These are phyloP conservation scores for Rhynchosporium secalis DNA, from an alignment of 2,329 filamentous ascomycete species.

Conservation along the genomic window DNA sequence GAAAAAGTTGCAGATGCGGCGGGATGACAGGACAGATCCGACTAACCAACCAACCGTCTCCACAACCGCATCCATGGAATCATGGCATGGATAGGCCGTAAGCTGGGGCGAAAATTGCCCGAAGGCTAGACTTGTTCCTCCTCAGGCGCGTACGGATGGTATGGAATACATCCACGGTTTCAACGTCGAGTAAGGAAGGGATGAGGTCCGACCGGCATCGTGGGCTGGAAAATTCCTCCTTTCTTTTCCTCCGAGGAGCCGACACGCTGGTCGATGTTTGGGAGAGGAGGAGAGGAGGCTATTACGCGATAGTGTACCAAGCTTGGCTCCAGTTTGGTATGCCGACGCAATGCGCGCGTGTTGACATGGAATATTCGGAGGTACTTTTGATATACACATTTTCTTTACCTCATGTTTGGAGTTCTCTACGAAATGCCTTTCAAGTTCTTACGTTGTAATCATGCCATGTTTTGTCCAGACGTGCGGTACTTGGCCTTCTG, in stretches of 20 bases:
- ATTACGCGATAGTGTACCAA: not conserved
- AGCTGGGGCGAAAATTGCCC: not conserved
- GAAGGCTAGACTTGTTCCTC: not conserved
- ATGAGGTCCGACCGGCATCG: not conserved
- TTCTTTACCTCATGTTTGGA: not conserved
- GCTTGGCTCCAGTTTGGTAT: not conserved
- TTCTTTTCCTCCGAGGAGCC: not conserved
- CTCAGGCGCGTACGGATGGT: not conserved
- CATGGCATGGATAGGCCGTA: not conserved
- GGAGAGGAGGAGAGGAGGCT: not conserved
- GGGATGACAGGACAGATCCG: slow-evolving; percentile 3
- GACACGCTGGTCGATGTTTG: not conserved
- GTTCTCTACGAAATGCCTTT: not conserved
- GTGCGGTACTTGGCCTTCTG: not conserved
- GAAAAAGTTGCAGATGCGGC: slow-evolving; percentile 1
- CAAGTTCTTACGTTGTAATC: slow-evolving; percentile 6
- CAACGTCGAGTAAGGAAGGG: not conserved
- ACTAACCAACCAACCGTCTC: not conserved
- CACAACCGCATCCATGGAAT: not conserved
- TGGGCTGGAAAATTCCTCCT: not conserved
- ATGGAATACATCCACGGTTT: not conserved
- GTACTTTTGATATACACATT: not conserved
- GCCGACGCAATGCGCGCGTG: slow-evolving; percentile 4
- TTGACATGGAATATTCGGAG: not conserved
- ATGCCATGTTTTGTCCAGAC: too few species aligned